Evolutionary conservation across 495 filamentous ascomycete genomes (phyloP), one percentile per base, ranked within the genome.

Genomic region (Extremus antarcticus): DNA sequence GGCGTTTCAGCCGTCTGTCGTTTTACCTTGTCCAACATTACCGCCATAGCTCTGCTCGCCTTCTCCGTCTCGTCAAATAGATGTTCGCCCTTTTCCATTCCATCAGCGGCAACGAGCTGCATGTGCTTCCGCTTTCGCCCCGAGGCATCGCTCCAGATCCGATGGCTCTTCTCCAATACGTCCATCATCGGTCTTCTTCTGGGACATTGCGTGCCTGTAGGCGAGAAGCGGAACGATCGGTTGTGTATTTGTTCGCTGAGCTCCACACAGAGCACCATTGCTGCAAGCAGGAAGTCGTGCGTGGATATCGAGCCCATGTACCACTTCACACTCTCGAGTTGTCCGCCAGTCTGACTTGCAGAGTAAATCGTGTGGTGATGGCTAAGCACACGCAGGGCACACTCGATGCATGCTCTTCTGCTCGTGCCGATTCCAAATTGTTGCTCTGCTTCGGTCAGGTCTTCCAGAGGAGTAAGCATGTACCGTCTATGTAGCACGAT

Each of bases 261-360:
- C 54, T 78, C 74, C 0, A 78, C 63, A 53, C 75, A 76, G 13
- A 78, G 59, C 15, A 80, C 61, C 76, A 80, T 78, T 11, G 74
- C 68, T 0, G 75, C 76, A 1, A 75, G 65, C 1, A 79, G 66
- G 54, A 77, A 77, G 50, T 77, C 76, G 56, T 76, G 68, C 2
- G 66, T 63, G 2, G 63, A 68, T 11, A 77, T 63, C 0, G 68
- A 69, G 9, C 72, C 69, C 48, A 77, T 65, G 63, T 75, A 72
- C 74, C 75, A 78, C 43, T 66, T 63, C 19, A 76, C 70, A 17
- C 68, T 68, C 29, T 73, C 57, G 9, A 78, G 61, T 40, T 68
- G 71, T 0, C 73, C 74, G 7, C 71, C 73, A 2, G 66, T 64
- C 25, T 67, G 56, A 8, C 60, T 68, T 1, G 67, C 69, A n/a